Percentiles rank a stretch among this genome's conserved stretches.
These are phyloP conservation scores for Evansstolkia leycettana DNA, from an alignment of 495 filamentous ascomycete species.

Conservation along the genomic window DNA sequence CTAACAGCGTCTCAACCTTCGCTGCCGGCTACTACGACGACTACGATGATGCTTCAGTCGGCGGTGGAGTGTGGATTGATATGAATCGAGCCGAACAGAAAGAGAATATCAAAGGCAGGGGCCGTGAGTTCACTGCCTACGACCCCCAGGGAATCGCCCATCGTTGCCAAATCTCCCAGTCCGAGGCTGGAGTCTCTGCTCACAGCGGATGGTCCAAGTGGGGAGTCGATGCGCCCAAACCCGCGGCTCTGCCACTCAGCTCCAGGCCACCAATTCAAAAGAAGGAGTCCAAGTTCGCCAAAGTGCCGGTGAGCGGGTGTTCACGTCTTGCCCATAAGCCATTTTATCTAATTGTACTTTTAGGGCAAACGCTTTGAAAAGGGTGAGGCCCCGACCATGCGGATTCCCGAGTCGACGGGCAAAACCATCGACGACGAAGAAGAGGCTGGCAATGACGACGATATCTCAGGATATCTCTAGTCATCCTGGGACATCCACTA, in stretches of 20 bases:
- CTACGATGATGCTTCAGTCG: slow-evolving; percentile 6
- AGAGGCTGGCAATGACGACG: slow-evolving; percentile 8
- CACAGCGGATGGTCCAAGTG: slow-evolving; percentile 7
- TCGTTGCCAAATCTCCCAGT: slow-evolving; percentile 2
- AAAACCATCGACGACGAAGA: slow-evolving; percentile 8
- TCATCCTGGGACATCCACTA: background rate
- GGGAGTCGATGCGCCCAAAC: slow-evolving; percentile 1
- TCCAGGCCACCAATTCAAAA: background rate
- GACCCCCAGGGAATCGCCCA: slow-evolving; percentile 6
- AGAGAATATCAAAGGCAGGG: slow-evolving; percentile 2
- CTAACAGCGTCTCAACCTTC: background rate
- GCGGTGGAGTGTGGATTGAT: slow-evolving; percentile 10
- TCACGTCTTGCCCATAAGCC: background rate
- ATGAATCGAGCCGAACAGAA: slow-evolving; percentile 1
- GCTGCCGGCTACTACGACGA: slow-evolving; percentile 3
- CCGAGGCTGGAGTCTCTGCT: slow-evolving; percentile 2
- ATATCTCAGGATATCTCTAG: slow-evolving; percentile 6
- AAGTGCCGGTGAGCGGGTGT: slow-evolving; percentile 8
- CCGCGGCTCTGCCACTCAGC: slow-evolving; percentile 1
- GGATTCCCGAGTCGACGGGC: slow-evolving; percentile 4
- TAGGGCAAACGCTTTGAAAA: slow-evolving; percentile 7
- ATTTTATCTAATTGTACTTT: slow-evolving; percentile 1
- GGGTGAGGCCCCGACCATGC: slow-evolving; percentile 1
- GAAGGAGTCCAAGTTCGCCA: slow-evolving; percentile 8
- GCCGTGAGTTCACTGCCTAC: slow-evolving; percentile 6